Evolutionary conservation across 2,329 filamentous ascomycete genomes (phyloP).

Genomic region (Thelonectria blattea): DNA sequence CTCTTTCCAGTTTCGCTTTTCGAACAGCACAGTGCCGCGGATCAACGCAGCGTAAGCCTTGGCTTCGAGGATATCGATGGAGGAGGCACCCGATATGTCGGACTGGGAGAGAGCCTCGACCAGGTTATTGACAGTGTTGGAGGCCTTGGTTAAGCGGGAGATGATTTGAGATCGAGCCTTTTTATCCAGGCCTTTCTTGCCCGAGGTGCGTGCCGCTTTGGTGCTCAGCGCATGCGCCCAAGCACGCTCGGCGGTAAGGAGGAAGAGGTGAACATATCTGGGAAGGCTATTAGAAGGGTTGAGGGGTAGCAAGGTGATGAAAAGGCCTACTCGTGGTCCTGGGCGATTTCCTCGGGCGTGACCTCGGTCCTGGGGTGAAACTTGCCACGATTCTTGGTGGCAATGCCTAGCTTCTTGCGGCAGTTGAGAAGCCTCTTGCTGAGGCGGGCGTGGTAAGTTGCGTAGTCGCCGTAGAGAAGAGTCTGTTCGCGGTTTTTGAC

Average conservation of each 20-base stretch:
- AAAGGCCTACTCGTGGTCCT: slow-evolving; percentile 73
- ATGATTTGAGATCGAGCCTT: slow-evolving; percentile 86
- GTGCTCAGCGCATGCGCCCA: slow-evolving; percentile 97
- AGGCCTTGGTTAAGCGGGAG: slow-evolving; percentile 83
- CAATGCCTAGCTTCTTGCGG: slow-evolving; percentile 83
- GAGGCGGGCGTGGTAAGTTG: slow-evolving; percentile 80
- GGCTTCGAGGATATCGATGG: slow-evolving; percentile 81
- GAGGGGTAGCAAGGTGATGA: background rate
- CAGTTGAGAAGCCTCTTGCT: slow-evolving; percentile 81
- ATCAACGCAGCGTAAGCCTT: slow-evolving; percentile 82
- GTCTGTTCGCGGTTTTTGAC: slow-evolving; percentile 81
- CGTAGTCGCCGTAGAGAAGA: slow-evolving; percentile 87
- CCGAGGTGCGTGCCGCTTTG: slow-evolving; percentile 81
- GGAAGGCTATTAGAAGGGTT: slow-evolving; percentile 16
- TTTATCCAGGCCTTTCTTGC: slow-evolving; percentile 79
- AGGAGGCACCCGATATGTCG: slow-evolving; percentile 66
- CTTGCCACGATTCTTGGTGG: slow-evolving; percentile 86
- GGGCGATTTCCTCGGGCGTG: slow-evolving; percentile 75
- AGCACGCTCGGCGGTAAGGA: slow-evolving; percentile 86
- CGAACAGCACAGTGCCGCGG: slow-evolving; percentile 78
- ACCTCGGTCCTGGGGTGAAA: slow-evolving; percentile 74
- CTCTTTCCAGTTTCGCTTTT: slow-evolving; percentile 83
- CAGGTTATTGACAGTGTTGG: slow-evolving; percentile 71
- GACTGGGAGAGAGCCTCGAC: slow-evolving; percentile 69
- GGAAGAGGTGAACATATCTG: slow-evolving; percentile 78